phyloP scores from a whole-genome alignment of 23 red algal genomes.

The Agarophyton chilense region DNA sequence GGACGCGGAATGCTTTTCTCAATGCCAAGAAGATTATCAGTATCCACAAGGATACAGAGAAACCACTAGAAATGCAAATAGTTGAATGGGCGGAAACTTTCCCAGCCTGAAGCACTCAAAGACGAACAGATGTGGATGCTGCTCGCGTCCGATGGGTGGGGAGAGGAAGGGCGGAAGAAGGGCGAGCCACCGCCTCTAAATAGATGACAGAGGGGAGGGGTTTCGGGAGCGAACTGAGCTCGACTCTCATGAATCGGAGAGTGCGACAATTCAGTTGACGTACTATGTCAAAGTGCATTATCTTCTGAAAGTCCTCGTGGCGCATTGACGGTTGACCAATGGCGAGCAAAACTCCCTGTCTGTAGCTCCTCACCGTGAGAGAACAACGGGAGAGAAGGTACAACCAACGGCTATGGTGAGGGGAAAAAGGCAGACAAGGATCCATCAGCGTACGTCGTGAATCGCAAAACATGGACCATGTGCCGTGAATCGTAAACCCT shows the following conservation, averaged over 20 bases:
- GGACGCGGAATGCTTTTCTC: background rate
- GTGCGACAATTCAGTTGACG: slow-evolving; percentile 1
- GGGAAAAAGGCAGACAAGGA: background rate
- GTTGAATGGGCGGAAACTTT: background rate
- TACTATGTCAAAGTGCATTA: background rate
- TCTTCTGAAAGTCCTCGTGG: background rate
- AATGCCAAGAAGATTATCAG: background rate
- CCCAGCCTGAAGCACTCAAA: too few relatives aligned
- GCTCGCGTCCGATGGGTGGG: background rate
- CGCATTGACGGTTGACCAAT: background rate
- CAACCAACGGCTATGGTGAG: background rate
- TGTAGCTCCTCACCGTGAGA: background rate
- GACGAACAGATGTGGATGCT: background rate
- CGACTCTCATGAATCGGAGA: background rate
- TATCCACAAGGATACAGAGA: background rate
- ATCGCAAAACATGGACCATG: background rate
- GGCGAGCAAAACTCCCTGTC: background rate
- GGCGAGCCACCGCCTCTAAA: background rate
- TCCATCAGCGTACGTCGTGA: background rate
- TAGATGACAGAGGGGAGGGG: background rate
- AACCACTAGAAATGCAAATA: background rate
- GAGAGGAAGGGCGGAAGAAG: too few relatives aligned
- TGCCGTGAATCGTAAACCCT: too few relatives aligned
- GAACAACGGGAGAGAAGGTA: background rate
- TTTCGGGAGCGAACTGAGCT: too few relatives aligned